These are phyloP conservation scores for Pythium rishiriense DNA, from an alignment of 352 stramenopile genomes.

Conservation along the genomic window DNA sequence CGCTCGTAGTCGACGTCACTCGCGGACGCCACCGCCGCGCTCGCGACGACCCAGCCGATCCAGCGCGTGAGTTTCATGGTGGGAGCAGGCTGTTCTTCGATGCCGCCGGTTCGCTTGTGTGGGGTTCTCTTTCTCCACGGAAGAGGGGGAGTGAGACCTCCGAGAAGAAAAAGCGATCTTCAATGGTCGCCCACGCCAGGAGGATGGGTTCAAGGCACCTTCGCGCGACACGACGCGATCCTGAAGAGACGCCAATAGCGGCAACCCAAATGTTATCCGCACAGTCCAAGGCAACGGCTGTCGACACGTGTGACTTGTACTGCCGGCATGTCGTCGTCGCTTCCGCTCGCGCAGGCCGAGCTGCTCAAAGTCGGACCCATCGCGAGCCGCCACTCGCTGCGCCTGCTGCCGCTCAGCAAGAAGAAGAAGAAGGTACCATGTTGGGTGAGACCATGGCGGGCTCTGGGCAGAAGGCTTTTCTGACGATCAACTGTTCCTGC, in stretches of 20 bases:
- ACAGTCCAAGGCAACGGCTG: too few species aligned
- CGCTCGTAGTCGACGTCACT: constrained; percentile 49
- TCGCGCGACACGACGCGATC: constrained; percentile 9
- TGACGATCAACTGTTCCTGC: background rate
- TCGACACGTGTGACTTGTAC: too few species aligned
- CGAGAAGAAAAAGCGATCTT: constrained; percentile 5
- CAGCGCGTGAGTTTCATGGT: background rate
- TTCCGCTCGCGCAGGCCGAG: constrained; percentile 69
- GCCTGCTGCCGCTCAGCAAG: constrained; percentile 79
- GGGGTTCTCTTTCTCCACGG: background rate
- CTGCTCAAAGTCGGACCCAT: constrained; percentile 82
- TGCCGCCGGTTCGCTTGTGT: too few species aligned
- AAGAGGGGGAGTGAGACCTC: too few species aligned
- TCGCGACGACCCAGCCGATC: background rate
- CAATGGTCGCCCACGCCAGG: background rate
- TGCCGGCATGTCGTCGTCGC: constrained; percentile 33
- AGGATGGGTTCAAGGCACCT: constrained; percentile 7
- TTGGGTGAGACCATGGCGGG: too few species aligned
- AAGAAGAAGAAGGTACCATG: constrained; percentile 78
- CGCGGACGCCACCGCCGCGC: background rate
- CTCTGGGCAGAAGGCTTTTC: background rate
- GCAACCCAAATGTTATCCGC: too few species aligned
- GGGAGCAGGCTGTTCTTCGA: background rate
- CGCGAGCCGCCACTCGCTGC: constrained; percentile 71
- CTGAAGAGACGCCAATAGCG: constrained; percentile 4